A percentile compares a stretch with the other conserved stretches of the same genome.
These are phyloP conservation scores for Calonectria henricotiae DNA, from an alignment of 2,329 filamentous ascomycete genomes.

Conservation along the genomic window DNA sequence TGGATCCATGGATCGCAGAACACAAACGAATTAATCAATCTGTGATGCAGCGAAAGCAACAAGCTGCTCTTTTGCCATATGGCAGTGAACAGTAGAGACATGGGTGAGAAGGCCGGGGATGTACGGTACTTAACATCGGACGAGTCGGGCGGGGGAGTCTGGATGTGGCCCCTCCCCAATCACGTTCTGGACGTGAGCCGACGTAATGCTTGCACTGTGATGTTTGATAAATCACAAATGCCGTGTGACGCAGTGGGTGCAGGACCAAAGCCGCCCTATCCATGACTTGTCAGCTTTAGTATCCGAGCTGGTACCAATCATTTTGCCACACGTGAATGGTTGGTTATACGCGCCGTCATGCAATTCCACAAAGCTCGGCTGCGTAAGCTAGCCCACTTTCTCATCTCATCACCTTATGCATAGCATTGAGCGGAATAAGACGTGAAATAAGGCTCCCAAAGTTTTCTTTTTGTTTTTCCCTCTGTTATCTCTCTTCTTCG, in stretches of 20 bases:
- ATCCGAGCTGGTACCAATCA: constrained; percentile 49
- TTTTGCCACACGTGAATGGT: constrained; percentile 36
- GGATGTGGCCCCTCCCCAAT: constrained; percentile 18
- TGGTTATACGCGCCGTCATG: constrained; percentile 31
- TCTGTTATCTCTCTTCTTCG: background rate
- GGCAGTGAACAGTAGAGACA: constrained; percentile 12
- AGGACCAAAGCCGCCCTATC: constrained; percentile 24
- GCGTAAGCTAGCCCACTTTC: constrained; percentile 35
- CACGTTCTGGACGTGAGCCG: constrained; percentile 5
- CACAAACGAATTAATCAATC: background rate
- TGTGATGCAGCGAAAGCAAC: constrained; percentile 7
- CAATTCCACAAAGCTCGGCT: constrained; percentile 40
- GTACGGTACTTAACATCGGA: constrained; percentile 28
- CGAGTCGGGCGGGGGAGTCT: constrained; percentile 30
- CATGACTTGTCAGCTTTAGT: constrained; percentile 48
- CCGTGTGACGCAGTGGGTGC: constrained; percentile 38
- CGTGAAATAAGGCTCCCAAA: background rate
- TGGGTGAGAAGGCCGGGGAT: constrained; percentile 9
- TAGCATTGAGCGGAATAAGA: constrained; percentile 27
- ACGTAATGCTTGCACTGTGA: constrained; percentile 31
- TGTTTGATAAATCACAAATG: constrained; percentile 42
- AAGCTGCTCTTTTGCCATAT: constrained; percentile 10
- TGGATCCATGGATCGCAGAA: background rate
- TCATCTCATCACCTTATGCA: constrained; percentile 19
- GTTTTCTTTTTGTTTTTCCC: background rate